Evolutionary conservation across 768 basidiomycete species (phyloP), one percentile per base, ranked within the genome.

Genomic region (Termitomyces bulborhizus): DNA sequence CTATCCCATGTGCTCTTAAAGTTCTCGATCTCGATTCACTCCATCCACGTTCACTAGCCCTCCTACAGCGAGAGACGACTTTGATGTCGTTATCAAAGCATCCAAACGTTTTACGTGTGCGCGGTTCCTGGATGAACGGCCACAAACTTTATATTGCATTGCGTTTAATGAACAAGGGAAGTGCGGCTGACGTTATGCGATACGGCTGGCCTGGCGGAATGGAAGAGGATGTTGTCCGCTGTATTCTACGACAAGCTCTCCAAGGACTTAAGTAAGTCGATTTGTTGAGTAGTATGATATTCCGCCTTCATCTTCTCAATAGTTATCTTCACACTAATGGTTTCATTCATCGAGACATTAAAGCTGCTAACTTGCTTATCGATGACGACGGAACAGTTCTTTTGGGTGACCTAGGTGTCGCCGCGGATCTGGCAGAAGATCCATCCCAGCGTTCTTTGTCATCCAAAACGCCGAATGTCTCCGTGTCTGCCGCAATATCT

Each of bases 11-110:
- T 63, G 88, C 93, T 0, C 79, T 95, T 64, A 97, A 97, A 72
- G 91, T 97, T 44, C 79, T 94, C 42, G 90, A 94, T 66, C 82
- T 95, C 43, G 92, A 95, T 66, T 74, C 80, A 13, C 79, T 95
- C 37, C 84, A 88, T 0, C 86, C 77, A 0, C 77, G 77, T 41
- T 82, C 90, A 0, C 75, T 93, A n/a, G 73, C 78, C 7, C 82
- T 90, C 24, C 76, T 93, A 16, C 85, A 86, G 62, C 79, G 90
- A 48, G 93, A 96, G 71, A 94, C 93, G 0, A 89, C 90, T 46
- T 77, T 95, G 36, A 95, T 95, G 93, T 92, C 90, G 1, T 79
- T 95, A 5, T 88, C 85, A 11, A 95, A 95, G 63, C 93, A 94
- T 57, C 90, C 91, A n/a, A 93, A 95, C 60, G 92, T 95, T 18